Base-by-base conservation (phyloP, 192 early-diverging fungal species). In the Entomortierella chlamydospora region DNA sequence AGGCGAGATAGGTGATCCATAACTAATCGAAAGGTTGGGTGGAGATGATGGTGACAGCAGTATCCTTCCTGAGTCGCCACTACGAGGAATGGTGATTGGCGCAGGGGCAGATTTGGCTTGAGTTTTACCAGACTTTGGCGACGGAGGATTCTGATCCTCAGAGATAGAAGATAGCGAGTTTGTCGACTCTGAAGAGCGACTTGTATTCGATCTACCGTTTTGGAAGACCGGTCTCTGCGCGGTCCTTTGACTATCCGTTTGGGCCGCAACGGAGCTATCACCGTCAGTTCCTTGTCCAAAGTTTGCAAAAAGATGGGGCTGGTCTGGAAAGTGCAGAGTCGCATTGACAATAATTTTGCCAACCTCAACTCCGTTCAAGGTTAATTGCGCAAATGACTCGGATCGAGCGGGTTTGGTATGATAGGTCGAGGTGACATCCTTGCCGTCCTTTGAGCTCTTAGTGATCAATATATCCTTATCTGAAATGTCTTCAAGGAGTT, bases 321-420 rank as follows among this genome's bases (percentile, higher is more conserved):
- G 76, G 20, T 79, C 76, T 22, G 70, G 61, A 55, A 79, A 79
- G 22, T 64, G 68, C 1, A 79, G 57, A 13, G 62, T 79, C 30
- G 68, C 68, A 31, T 79, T 61, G 55, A 79, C 61, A 18, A 66
- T 70, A 54, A 79, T 45, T 41, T 55, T 79, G 34, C 74, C 74
- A 39, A 79, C 74, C 54, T 79, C 68, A 45, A 79, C 41, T 20
- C 76, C 76, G 23, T 79, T 79, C 76, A 66, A 70, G 52, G 62
- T 62, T 22, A 37, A n/a, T 30, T 79, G 76, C 13, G 57, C 76
- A 66, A 61, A 79, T 26, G 76, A 79, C 17, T 70, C 62, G 11
- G 68, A 15, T 3, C 68, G 67, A 18, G 43, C 31, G 28, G 50
- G 67, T 13, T 41, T n/a, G n/a, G n/a, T 62, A 30, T 59, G 68